Conservation (phyloP, 495 filamentous ascomycete genomes). For the Penicillium turbatum region DNA sequence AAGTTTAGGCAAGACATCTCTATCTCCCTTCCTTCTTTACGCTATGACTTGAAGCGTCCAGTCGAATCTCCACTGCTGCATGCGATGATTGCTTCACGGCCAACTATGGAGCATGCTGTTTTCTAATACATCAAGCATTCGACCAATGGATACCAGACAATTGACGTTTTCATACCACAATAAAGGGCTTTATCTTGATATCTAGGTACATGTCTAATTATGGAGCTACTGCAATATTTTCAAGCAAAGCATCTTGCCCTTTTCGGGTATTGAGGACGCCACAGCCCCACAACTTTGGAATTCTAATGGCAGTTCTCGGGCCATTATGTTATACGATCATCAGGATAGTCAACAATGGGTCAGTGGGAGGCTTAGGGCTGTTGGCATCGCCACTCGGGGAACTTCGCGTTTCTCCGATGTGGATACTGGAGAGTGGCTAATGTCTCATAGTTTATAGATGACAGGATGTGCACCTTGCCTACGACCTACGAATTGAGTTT, state of each 20-base stretch:
- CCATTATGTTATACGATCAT: too few relatives aligned
- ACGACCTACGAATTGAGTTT: too few relatives aligned
- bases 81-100: neutral
- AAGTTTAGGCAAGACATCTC: too few relatives aligned
- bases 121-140: neutral
- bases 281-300: constrained; percentile 11
- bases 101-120: neutral
- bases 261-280: constrained; percentile 8
- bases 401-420: neutral
- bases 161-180: neutral
- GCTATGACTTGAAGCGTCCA: neutral
- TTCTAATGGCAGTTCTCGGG: neutral
- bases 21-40: neutral
- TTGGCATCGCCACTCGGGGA: constrained; percentile 21
- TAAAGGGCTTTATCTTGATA: neutral
- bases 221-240: neutral
- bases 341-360: too few relatives aligned
- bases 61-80: neutral
- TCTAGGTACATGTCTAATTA: neutral
- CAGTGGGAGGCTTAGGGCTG: too few relatives aligned
- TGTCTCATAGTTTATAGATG: neutral
- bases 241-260: neutral
- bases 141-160: neutral
- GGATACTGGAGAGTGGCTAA: too few relatives aligned
- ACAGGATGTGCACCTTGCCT: too few relatives aligned